Evolutionary conservation across 2,329 filamentous ascomycete species (phyloP), one percentile per base, ranked within the genome.

Genomic region (Pseudogymnoascus sp.): DNA sequence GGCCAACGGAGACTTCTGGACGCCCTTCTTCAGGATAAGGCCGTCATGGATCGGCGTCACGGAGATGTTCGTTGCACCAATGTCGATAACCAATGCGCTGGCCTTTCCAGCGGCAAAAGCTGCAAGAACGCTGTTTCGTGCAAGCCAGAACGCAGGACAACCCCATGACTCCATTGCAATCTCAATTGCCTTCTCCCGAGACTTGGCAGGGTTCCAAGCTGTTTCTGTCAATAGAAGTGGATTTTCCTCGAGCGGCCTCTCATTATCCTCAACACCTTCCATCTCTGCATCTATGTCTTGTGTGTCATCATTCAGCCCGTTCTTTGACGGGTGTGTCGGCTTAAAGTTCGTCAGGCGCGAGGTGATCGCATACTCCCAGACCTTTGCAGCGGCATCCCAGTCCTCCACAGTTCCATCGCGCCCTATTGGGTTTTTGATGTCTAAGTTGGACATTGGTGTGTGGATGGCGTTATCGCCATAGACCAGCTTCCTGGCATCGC

Each of bases 141-240:
- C 91, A 65, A 97, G 80, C 83, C 93, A 99, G 76, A 97, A 97
- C 4, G 94, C 94, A 16, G 94, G 94, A 62, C 89, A 89, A 29
- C 91, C 92, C 92, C 94, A 99, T 72, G 86, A 90, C 80, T 99
- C 94, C 88, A 99, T 97, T 64, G 91, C 92, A 66, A 97, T 86
- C 78, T 99, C 94, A 70, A 97, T 93, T 41, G 89, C 88, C 83
- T 94, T 96, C 78, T 99, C 94, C 64, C 95, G 83, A 64, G 89
- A 85, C 78, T 97, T 97, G 45, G 84, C 76, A 26, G 86, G 83
- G 76, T 96, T 97, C 92, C 93, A 97, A 10, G 91, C 89, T 12
- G 92, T 90, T 76, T 99, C 94, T 0, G 91, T 96, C 84, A 99
- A 88, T 64, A 99, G 81, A 65, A 99, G 78, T 6, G 94, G 95